Evolutionary conservation across 768 basidiomycete species (phyloP), one percentile per base, ranked within the genome.

Genomic region (Mycena epipterygia): DNA sequence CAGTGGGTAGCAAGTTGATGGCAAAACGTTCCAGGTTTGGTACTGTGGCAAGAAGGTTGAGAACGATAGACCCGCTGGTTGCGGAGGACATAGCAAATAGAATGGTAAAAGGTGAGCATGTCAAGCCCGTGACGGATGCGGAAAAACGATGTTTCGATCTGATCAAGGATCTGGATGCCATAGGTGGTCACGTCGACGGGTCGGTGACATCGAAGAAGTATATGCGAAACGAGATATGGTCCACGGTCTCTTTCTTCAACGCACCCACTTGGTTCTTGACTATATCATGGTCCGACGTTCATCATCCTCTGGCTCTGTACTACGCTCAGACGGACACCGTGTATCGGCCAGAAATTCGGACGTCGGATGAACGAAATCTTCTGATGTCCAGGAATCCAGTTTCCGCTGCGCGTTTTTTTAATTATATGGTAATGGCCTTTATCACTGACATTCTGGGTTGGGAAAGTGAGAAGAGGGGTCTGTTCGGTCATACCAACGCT

Each of bases 131-230:
- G 27, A 81, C 77, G 1, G 75, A 80, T 12, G 77, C 44, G 9
- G 84, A 86, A 64, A 79, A 79, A 35, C 29, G 35, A 0, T 84
- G 83, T 52, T 85, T 80, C 60, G 56, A 75, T 2, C 30, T 86
- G 0, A 52, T 86, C 0, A 42, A 74, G n/a, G 76, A 83, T 39
- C 29, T 86, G 0, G 82, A 86, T 58, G 74, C 76, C 64, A 75
- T 87, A 5, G 78, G 70, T 5, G 79, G 78, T 0, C 70, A 79
- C 17, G 76, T 81, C 0, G 33, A 73, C 12, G 80, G 81, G 0
- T 83, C 81, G 0, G 25, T 71, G 8, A 75, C 77, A 2, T 70
- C 59, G 8, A 81, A 80, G 55, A 78, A 81, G 48, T 66, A 79
- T 51, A 75, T 76, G 73, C 46, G 74, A 30, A 79, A 76, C 73